Evolutionary conservation across 139 green algal genomes (phyloP).

Genomic region (Marvania coccoides): DNA sequence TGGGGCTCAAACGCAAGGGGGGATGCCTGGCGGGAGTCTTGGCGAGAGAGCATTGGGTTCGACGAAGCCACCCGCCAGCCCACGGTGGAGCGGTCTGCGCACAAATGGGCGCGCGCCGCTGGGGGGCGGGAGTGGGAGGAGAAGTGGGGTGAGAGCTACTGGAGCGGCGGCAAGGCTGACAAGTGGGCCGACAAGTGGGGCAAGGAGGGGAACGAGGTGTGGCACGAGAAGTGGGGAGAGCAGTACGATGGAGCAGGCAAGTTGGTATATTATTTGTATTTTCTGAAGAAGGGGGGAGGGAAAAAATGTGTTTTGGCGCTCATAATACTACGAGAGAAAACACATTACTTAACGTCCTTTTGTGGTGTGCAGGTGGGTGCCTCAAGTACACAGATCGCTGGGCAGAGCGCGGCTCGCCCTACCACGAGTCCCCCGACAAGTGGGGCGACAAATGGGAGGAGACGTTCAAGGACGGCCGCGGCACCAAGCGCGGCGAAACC

Average conservation of each 20-base stretch:
- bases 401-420: constrained; percentile 45
- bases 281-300: no score
- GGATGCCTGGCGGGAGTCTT: constrained; percentile 68
- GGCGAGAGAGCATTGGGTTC: constrained; percentile 63
- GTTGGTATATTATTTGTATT: no score
- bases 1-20: constrained; percentile 37
- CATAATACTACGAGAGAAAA: no score
- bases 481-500: constrained; percentile 59
- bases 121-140: constrained; percentile 73
- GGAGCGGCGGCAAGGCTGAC: constrained; percentile 40
- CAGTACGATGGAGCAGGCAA: constrained; percentile 55
- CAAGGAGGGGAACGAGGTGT: constrained; percentile 58
- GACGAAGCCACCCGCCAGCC: constrained; percentile 42
- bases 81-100: constrained; percentile 61
- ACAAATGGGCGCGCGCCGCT: constrained; percentile 64
- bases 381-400: constrained; percentile 78
- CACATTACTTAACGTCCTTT: not conserved
- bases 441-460: constrained; percentile 90
- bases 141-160: constrained; percentile 78
- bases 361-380: constrained; percentile 36
- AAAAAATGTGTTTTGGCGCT: no score
- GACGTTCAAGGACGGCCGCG: constrained; percentile 59
- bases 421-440: constrained; percentile 42
- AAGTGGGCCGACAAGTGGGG: constrained; percentile 86
- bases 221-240: constrained; percentile 86